A percentile compares a stretch with the other conserved stretches of the same genome.
Conservation (phyloP, 768 basidiomycete species). For the Holtermanniella nyarrowii region DNA sequence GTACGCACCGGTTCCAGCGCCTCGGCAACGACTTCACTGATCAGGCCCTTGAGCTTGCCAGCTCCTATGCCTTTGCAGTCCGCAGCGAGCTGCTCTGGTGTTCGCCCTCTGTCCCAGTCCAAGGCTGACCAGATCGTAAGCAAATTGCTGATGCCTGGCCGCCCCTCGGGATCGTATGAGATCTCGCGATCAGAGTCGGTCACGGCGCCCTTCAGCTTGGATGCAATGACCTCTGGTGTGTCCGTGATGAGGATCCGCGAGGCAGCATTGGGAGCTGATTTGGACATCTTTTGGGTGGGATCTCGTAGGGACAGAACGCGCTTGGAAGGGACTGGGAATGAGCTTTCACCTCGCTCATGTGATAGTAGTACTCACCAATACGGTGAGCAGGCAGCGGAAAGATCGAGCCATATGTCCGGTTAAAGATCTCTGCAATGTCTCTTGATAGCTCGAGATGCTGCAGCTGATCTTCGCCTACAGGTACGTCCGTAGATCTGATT, state of each 20-base stretch:
- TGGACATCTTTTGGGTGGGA: constrained; percentile 86
- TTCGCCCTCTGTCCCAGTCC: constrained; percentile 5
- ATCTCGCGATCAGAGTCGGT: constrained; percentile 66
- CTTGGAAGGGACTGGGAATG: constrained; percentile 56
- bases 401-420: constrained; percentile 53
- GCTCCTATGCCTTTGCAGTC: constrained; percentile 47
- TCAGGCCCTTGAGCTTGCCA: constrained; percentile 60
- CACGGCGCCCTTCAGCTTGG: constrained; percentile 69
- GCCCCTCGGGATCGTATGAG: constrained; percentile 65
- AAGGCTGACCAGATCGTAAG: constrained; percentile 65
- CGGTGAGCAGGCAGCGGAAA: constrained; percentile 67
- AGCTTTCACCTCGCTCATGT: background rate
- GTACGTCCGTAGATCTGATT: constrained; percentile 74
- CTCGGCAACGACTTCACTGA: constrained; percentile 62
- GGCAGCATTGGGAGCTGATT: constrained; percentile 65
- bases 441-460: constrained; percentile 86
- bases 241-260: constrained; percentile 87
- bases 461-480: constrained; percentile 90
- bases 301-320: constrained; percentile 79
- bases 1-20: constrained; percentile 56
- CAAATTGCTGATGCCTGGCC: constrained; percentile 76
- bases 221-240: constrained; percentile 49
- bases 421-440: constrained; percentile 74
- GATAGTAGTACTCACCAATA: constrained; percentile 51
- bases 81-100: constrained; percentile 11